These are phyloP conservation scores for Phytopythium boreale DNA, from an alignment of 352 stramenopile species.

Conservation along the genomic window DNA sequence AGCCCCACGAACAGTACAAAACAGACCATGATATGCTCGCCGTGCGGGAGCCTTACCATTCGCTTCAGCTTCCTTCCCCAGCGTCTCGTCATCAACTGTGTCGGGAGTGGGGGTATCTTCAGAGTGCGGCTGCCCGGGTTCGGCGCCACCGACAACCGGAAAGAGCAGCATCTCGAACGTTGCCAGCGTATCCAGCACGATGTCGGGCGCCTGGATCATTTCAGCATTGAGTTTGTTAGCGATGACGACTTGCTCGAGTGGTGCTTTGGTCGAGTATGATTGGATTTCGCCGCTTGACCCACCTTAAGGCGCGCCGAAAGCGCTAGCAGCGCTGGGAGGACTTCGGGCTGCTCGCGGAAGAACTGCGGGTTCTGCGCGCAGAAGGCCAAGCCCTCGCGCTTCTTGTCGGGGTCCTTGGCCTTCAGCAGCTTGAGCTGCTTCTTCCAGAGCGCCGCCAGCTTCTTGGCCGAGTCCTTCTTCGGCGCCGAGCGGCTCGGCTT, in stretches of 20 bases:
- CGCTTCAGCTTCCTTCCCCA: background rate
- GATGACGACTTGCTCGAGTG: too few species aligned
- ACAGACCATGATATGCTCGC: too few species aligned
- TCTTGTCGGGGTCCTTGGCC: conserved; percentile 63
- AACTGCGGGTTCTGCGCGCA: conserved; percentile 52
- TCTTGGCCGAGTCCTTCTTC: conserved; percentile 19
- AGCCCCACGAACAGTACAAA: background rate
- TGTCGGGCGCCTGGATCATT: conserved; percentile 21
- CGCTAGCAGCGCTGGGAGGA: conserved; percentile 43
- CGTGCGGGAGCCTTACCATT: background rate
- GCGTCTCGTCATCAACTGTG: background rate
- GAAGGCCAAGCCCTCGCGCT: conserved; percentile 49
- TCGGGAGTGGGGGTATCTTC: background rate
- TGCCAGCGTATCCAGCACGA: conserved; percentile 33
- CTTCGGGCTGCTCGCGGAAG: conserved; percentile 50
- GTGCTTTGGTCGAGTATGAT: too few species aligned
- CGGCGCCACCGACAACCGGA: background rate
- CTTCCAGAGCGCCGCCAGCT: conserved; percentile 38
- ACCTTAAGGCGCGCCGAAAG: conserved; percentile 59
- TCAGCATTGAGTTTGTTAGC: background rate
- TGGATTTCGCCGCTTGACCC: background rate
- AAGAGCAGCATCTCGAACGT: conserved; percentile 24
- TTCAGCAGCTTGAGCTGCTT: conserved; percentile 64
- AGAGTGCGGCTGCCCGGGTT: background rate
- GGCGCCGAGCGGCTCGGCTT: background rate